phyloP scores from a whole-genome alignment of 331 rosid species.

The Quercus lobata region DNA sequence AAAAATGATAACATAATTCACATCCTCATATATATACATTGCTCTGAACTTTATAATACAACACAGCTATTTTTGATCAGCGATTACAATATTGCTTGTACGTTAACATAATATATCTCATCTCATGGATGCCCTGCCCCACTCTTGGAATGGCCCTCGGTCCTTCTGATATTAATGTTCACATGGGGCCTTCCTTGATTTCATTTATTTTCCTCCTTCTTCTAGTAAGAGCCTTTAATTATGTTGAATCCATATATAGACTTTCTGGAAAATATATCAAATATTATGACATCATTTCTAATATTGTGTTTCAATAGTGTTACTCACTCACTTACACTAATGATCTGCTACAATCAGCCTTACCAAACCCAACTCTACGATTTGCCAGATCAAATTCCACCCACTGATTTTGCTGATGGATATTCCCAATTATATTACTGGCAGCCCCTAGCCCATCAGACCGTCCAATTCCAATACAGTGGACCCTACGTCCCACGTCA shows the following conservation, averaged over 20 bases:
- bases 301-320: background rate
- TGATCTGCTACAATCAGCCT: constrained; percentile 61
- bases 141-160: background rate
- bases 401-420: constrained; percentile 85
- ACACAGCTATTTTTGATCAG: background rate
- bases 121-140: background rate
- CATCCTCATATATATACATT: constrained; percentile 48
- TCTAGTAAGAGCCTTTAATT: background rate
- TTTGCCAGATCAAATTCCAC: constrained; percentile 71
- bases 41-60: constrained; percentile 10
- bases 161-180: background rate
- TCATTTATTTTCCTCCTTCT: background rate
- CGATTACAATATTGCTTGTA: no score
- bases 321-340: background rate
- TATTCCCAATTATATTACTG: constrained; percentile 71
- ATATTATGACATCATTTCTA: background rate
- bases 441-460: constrained; percentile 63
- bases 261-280: background rate
- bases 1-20: background rate
- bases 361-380: constrained; percentile 69
- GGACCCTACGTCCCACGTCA: constrained; percentile 72
- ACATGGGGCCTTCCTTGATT: background rate
- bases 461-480: constrained; percentile 77
- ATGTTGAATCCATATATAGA: background rate
- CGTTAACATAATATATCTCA: no score